Conservation (phyloP, 2,329 filamentous ascomycete species). For the Coniochaeta pulveracea region DNA sequence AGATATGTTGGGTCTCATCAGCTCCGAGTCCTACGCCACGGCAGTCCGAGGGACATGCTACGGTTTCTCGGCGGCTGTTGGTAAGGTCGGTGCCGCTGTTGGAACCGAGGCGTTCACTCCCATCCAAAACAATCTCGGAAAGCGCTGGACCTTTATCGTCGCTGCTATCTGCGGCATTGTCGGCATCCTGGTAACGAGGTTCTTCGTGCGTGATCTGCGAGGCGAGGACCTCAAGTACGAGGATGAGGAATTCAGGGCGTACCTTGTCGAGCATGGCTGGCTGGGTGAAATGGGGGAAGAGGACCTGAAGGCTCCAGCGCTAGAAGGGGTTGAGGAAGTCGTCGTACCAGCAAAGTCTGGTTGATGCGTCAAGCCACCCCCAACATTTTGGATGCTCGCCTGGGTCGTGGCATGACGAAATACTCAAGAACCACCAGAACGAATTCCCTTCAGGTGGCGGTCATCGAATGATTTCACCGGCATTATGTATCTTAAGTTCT, state of each 20-base stretch:
- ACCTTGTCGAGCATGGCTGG: background rate
- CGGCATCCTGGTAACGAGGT: background rate
- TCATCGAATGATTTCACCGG: too few species aligned
- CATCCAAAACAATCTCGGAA: conserved; percentile 1
- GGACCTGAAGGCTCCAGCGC: background rate
- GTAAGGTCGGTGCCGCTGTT: conserved; percentile 38
- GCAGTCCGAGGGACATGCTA: conserved; percentile 37
- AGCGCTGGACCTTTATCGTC: conserved; percentile 1
- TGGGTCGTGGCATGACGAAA: too few species aligned
- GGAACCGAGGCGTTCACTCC: conserved; percentile 21
- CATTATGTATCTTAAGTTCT: too few species aligned
- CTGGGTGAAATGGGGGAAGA: background rate
- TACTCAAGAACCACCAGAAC: too few species aligned
- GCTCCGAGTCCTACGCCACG: conserved; percentile 37
- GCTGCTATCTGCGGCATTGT: background rate
- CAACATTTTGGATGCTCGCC: too few species aligned
- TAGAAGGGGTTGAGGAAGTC: background rate
- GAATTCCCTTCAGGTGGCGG: too few species aligned
- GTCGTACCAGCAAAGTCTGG: too few species aligned
- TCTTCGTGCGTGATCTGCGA: background rate
- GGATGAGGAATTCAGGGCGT: background rate
- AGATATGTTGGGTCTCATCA: conserved; percentile 34
- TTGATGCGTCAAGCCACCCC: too few species aligned
- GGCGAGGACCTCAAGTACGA: background rate
- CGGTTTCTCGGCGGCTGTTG: conserved; percentile 35